Conservation (phyloP, 306 rosid genomes). For the Potentilla sterilis region DNA sequence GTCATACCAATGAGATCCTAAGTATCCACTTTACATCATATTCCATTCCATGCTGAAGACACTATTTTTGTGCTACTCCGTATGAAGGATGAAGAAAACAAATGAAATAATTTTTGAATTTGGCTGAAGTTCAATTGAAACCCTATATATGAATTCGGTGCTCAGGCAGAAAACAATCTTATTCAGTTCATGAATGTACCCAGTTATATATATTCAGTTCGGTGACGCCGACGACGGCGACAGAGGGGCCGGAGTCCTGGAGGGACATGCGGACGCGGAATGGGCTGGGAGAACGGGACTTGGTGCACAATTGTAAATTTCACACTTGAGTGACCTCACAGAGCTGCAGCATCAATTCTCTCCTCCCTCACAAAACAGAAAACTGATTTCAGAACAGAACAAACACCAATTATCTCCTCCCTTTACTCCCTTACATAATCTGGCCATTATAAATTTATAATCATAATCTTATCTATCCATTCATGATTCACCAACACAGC, state of each 20-base stretch:
- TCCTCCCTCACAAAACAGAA: too few species aligned
- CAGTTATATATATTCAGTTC: not conserved
- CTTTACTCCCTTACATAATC: too few species aligned
- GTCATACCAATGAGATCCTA: conserved; percentile 1
- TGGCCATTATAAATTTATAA: too few species aligned
- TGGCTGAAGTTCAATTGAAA: not conserved
- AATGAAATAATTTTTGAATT: not conserved
- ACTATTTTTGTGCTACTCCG: not conserved
- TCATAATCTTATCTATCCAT: too few species aligned
- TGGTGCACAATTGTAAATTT: conserved; percentile 6
- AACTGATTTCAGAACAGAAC: too few species aligned
- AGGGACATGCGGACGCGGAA: conserved; percentile 63
- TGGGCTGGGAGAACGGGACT: conserved; percentile 12
- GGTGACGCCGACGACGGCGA: conserved; percentile 92
- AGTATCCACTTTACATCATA: not conserved
- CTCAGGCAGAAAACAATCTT: not conserved
- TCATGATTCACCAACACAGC: too few species aligned
- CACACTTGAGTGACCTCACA: too few species aligned
- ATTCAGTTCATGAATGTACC: not conserved
- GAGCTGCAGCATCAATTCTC: too few species aligned
- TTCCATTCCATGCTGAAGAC: not conserved
- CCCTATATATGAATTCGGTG: not conserved
- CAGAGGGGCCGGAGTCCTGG: conserved; percentile 64
- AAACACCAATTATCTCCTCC: too few species aligned
- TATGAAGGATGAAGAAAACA: not conserved